Percentiles rank a stretch among this genome's conserved stretches.
phyloP scores from a whole-genome alignment of 805 yeast species.

The Metschnikowia henanensis region DNA sequence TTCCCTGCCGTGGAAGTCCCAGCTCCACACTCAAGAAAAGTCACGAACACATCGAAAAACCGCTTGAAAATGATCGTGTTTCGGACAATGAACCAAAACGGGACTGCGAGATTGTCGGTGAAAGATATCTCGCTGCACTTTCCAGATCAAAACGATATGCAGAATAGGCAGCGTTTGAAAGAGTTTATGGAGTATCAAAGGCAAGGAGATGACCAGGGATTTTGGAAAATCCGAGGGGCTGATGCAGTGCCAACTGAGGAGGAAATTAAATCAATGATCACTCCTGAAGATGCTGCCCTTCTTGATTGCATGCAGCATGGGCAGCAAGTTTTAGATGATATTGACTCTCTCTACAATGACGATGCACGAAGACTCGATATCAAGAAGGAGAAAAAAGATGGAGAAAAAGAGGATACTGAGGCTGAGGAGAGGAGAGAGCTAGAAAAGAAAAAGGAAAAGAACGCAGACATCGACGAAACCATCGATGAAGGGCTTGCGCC shows the following conservation, averaged over 20 bases:
- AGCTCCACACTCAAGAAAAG: slow-evolving; percentile 96
- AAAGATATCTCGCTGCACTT: slow-evolving; percentile 89
- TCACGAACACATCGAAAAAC: slow-evolving; percentile 88
- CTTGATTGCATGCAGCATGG: slow-evolving; percentile 93
- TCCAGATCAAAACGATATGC: slow-evolving; percentile 98
- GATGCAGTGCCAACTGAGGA: slow-evolving; percentile 73
- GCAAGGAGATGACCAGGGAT: slow-evolving; percentile 91
- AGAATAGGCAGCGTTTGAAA: slow-evolving; percentile 89
- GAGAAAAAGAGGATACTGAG: slow-evolving; percentile 33
- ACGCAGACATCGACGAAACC: slow-evolving; percentile 46
- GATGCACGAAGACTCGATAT: slow-evolving; percentile 31
- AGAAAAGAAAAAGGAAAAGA: slow-evolving; percentile 25
- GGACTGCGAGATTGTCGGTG: slow-evolving; percentile 73
- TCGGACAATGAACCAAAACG: slow-evolving; percentile 76
- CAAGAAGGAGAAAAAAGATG: slow-evolving; percentile 30
- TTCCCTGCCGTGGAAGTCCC: slow-evolving; percentile 95
- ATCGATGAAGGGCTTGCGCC: slow-evolving; percentile 87
- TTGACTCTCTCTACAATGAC: slow-evolving; percentile 52
- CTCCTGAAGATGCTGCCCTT: slow-evolving; percentile 88
- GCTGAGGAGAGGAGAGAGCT: slow-evolving; percentile 23
- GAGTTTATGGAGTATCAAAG: slow-evolving; percentile 98
- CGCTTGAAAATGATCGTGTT: slow-evolving; percentile 92
- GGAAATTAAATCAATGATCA: slow-evolving; percentile 74
- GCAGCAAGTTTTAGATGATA: slow-evolving; percentile 84
- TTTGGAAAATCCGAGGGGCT: slow-evolving; percentile 76